A percentile compares a stretch with the other conserved stretches of the same genome.
These are phyloP conservation scores for Populus nigra DNA, from an alignment of 345 rosid species.

Conservation along the genomic window DNA sequence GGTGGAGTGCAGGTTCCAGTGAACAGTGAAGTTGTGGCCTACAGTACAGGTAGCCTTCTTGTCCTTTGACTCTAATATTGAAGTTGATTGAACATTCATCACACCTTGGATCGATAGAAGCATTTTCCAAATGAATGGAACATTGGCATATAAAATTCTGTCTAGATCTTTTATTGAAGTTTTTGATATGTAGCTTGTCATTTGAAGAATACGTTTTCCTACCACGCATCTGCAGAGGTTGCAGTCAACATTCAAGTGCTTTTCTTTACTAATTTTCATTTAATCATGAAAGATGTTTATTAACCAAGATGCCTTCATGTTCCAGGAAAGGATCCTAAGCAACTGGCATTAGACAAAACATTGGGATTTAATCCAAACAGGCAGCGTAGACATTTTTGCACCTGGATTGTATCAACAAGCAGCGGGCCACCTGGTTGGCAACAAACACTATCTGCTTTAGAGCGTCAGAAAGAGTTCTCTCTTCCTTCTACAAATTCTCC, in stretches of 20 bases:
- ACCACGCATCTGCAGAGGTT: conserved; percentile 11
- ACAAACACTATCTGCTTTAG: conserved; percentile 72
- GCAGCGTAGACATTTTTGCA: conserved; percentile 94
- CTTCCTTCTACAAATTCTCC: conserved; percentile 35
- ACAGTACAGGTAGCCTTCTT: conserved; percentile 26
- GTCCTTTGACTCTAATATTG: background rate
- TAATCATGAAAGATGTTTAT: background rate
- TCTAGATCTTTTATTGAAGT: background rate
- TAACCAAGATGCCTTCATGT: conserved; percentile 13
- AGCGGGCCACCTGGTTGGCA: conserved; percentile 74
- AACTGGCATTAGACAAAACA: conserved; percentile 32
- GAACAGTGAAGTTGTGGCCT: conserved; percentile 26
- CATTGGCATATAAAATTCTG: background rate
- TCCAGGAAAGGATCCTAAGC: conserved; percentile 40
- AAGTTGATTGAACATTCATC: background rate
- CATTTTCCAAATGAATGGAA: background rate
- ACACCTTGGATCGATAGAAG: background rate
- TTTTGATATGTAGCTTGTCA: background rate
- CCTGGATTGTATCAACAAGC: conserved; percentile 72
- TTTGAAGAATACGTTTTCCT: background rate
- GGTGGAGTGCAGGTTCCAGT: conserved; percentile 17
- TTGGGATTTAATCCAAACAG: conserved; percentile 84
- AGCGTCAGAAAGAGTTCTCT: conserved; percentile 44
- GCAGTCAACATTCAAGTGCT: conserved; percentile 5
- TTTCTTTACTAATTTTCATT: conserved; percentile 6